Evolutionary conservation across 2,329 filamentous ascomycete genomes (phyloP).

Genomic region (Paracoccidioides brasiliensis): DNA sequence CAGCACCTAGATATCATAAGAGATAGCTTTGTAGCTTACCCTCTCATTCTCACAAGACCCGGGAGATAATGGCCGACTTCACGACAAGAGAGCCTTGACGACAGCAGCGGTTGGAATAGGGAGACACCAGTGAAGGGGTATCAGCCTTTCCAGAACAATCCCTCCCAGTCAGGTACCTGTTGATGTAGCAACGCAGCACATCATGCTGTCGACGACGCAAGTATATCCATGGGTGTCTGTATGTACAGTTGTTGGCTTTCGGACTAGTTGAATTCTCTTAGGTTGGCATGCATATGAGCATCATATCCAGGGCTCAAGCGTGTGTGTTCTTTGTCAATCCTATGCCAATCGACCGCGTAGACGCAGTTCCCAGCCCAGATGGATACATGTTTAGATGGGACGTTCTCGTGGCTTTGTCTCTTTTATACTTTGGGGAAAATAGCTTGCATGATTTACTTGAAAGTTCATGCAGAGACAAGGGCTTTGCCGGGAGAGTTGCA

Average conservation of each 20-base stretch:
- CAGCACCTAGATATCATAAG: neutral
- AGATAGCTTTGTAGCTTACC: too few species aligned
- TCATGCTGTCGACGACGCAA: too few species aligned
- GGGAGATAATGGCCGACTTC: too few species aligned
- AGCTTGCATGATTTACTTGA: neutral
- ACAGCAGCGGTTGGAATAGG: too few species aligned
- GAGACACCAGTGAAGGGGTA: too few species aligned
- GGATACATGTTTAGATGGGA: neutral
- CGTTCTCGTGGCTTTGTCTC: neutral
- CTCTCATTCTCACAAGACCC: too few species aligned
- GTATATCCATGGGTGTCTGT: too few species aligned
- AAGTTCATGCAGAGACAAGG: neutral
- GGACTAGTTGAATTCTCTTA: neutral
- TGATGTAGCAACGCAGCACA: neutral
- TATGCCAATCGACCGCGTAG: neutral
- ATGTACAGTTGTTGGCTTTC: neutral
- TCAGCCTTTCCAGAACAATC: neutral
- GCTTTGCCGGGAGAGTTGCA: neutral
- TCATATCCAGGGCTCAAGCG: neutral
- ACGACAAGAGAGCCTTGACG: too few species aligned
- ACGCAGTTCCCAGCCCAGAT: neutral
- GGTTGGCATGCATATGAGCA: slow-evolving; percentile 2
- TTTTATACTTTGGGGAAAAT: neutral
- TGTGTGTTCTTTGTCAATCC: neutral
- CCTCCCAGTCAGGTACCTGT: neutral